Percentiles rank a stretch among this genome's conserved stretches.
These are phyloP conservation scores for Sarocladium kiliense DNA, from an alignment of 2,329 filamentous ascomycete species.

Conservation along the genomic window DNA sequence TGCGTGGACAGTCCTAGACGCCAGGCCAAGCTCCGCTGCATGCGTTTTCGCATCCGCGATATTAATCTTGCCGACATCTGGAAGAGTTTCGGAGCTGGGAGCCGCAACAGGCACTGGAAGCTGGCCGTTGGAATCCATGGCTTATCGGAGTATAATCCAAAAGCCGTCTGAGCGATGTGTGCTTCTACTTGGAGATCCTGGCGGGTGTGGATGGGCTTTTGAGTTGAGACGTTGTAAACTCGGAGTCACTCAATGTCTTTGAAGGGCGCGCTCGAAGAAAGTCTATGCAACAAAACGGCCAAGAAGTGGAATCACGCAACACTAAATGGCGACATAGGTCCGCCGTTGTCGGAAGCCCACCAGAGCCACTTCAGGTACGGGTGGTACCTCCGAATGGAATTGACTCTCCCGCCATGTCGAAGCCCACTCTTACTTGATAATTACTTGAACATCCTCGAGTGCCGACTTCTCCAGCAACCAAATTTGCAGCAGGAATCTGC, in stretches of 20 bases:
- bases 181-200: too few relatives aligned
- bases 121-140: not conserved
- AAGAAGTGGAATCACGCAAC: not conserved
- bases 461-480: not conserved
- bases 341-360: slow-evolving; percentile 8
- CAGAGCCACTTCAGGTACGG: not conserved
- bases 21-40: slow-evolving; percentile 30
- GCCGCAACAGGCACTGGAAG: not conserved
- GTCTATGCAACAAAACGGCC: not conserved
- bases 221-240: not conserved
- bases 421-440: not conserved
- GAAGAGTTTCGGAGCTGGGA: not conserved
- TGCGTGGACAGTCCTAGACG: slow-evolving; percentile 74
- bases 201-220: too few relatives aligned
- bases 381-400: not conserved
- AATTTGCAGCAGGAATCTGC: too few relatives aligned
- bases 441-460: not conserved
- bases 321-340: not conserved
- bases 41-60: slow-evolving; percentile 10
- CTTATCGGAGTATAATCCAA: not conserved
- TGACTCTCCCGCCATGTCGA: not conserved
- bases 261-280: not conserved
- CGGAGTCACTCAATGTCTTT: not conserved
- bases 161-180: too few relatives aligned
- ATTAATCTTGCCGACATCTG: not conserved